Conservation (phyloP, 2,329 filamentous ascomycete species). For the Lachnellula suecica region DNA sequence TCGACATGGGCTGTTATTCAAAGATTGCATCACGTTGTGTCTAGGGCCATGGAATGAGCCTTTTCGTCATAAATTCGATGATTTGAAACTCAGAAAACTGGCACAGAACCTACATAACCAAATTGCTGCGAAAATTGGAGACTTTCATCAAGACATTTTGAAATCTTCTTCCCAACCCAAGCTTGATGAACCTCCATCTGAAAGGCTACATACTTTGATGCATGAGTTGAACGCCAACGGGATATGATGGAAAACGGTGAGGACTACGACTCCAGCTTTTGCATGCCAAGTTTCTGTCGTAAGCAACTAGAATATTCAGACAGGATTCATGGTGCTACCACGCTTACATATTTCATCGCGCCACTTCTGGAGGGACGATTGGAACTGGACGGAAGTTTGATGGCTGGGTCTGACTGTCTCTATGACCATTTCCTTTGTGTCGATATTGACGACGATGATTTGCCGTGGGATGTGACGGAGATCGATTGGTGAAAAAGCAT, state of each 20-base stretch:
- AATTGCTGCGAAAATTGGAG: background rate
- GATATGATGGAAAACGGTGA: too few species aligned
- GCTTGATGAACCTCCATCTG: too few species aligned
- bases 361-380: too few species aligned
- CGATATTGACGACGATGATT: background rate
- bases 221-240: too few species aligned
- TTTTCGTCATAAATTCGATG: background rate
- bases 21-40: background rate
- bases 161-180: background rate
- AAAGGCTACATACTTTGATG: too few species aligned
- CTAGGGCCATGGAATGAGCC: background rate
- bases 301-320: too few species aligned
- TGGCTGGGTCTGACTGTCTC: background rate
- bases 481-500: conserved; percentile 7
- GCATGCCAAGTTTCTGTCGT: too few species aligned
- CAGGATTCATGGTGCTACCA: too few species aligned
- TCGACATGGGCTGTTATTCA: background rate
- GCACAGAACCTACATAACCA: background rate
- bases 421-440: background rate
- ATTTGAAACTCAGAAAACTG: background rate
- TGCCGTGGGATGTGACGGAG: conserved; percentile 3
- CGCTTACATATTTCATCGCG: too few species aligned
- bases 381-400: too few species aligned
- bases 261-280: too few species aligned
- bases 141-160: background rate